Evolutionary conservation across 805 yeast species (phyloP).

Genomic region (Candida saitoana): DNA sequence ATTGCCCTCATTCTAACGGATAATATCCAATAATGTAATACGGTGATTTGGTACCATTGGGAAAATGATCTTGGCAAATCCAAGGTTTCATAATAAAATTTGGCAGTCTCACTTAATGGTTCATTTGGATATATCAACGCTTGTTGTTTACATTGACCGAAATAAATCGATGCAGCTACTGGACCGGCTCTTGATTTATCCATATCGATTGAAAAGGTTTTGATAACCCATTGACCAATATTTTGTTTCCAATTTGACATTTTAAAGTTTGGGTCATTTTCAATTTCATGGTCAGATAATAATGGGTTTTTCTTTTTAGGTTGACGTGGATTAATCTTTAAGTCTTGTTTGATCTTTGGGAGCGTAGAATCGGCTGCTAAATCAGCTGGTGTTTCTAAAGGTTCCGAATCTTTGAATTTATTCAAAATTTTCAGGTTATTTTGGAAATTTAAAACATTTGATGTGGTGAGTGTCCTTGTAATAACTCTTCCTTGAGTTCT

Average conservation of each 20-base stretch:
- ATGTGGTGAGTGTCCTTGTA: slow-evolving; percentile 3
- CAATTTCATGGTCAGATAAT: slow-evolving; percentile 35
- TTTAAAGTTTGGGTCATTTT: slow-evolving; percentile 31
- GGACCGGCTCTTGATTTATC: slow-evolving; percentile 91
- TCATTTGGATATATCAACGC: slow-evolving; percentile 75
- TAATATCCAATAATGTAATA: slow-evolving; percentile 89
- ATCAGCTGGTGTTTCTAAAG: slow-evolving; percentile 24
- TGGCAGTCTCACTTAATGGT: slow-evolving; percentile 66
- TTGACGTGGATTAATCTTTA: slow-evolving; percentile 32
- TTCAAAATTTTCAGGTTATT: slow-evolving; percentile 12
- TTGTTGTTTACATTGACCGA: slow-evolving; percentile 82
- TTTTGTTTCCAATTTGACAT: slow-evolving; percentile 37
- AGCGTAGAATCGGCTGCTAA: slow-evolving; percentile 38
- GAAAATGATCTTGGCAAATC: slow-evolving; percentile 81
- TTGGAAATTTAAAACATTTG: slow-evolving; percentile 6
- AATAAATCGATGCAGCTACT: slow-evolving; percentile 84
- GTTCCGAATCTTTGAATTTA: slow-evolving; percentile 10
- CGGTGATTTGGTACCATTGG: slow-evolving; percentile 94
- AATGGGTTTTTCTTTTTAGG: slow-evolving; percentile 35
- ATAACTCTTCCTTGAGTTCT: not conserved
- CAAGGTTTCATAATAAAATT: slow-evolving; percentile 80
- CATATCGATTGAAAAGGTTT: slow-evolving; percentile 74
- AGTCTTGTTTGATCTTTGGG: slow-evolving; percentile 34
- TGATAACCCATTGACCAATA: slow-evolving; percentile 62
- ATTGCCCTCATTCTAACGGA: slow-evolving; percentile 93